phyloP scores from a whole-genome alignment of 2,329 filamentous ascomycete genomes.

The Aspergillus eucalypticola region DNA sequence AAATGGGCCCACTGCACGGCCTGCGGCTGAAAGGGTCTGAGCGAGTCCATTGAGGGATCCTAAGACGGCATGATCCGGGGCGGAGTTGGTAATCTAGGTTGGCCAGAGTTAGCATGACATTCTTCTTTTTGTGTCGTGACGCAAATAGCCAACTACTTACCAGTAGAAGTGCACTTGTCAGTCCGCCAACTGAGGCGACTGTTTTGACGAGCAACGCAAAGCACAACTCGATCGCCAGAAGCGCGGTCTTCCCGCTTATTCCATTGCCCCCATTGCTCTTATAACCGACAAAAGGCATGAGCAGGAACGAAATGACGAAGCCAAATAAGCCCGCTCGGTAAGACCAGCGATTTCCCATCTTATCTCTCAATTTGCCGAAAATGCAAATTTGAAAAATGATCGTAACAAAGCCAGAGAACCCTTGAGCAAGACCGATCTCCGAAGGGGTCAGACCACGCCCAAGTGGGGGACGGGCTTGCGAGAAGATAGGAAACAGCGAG shows the following conservation, averaged over 20 bases:
- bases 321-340: constrained; percentile 78
- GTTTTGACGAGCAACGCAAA: constrained; percentile 83
- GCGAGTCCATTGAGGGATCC: constrained; percentile 91
- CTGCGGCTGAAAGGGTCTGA: constrained; percentile 88
- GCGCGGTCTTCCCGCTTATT: constrained; percentile 62
- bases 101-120: not conserved
- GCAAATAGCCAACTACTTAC: constrained; percentile 52
- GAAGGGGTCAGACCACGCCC: constrained; percentile 74
- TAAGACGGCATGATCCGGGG: constrained; percentile 78
- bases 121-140: not conserved
- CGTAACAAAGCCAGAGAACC: constrained; percentile 78
- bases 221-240: constrained; percentile 81
- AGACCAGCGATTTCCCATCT: constrained; percentile 79
- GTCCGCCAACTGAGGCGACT: constrained; percentile 80
- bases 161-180: constrained; percentile 85
- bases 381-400: constrained; percentile 87
- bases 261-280: constrained; percentile 60
- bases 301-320: constrained; percentile 76
- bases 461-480: constrained; percentile 69
- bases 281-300: constrained; percentile 91
- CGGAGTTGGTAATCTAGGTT: constrained; percentile 83
- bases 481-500: constrained; percentile 91
- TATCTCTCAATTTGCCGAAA: constrained; percentile 75
- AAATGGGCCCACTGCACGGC: constrained; percentile 84
- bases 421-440: constrained; percentile 82